Base-by-base conservation (phyloP, 176 grass and related monocot species). In the Zoysia japonica region DNA sequence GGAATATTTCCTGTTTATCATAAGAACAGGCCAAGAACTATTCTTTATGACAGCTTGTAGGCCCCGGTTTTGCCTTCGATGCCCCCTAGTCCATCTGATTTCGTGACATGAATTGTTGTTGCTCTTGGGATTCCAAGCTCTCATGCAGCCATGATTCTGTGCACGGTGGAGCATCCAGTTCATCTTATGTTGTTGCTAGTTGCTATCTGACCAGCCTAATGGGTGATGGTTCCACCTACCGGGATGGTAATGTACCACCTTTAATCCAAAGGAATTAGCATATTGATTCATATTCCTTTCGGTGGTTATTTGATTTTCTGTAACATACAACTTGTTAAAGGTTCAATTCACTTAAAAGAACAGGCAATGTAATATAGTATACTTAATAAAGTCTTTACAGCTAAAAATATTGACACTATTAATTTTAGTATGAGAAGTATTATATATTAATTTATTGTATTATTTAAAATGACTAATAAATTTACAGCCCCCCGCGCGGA, bases 191-290 rank as follows among this genome's bases (percentile, higher is more conserved):
- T 54, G 44, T 64, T 64, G 55, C 28, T 49, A 49, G 6, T 10
- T 49, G 17, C 53, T 44, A 76, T 67, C 68, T 55, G 70, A 44
- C 38, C 9, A 68, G 9, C 3, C 5, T 48, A 12, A 53, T 80
- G 11, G 36, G 36, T 75, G 11, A 19, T 51, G 17, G 3, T 16
- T 36, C 15, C 28, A 28, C 28, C 28, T 28, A 28, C 28, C 35
- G 0, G 48, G 81, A 88, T 40, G 9, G 70, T 40, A 47, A 84
- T 17, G n/a, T 17, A 20, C 64, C 39, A 80, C 46, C 81, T 72
- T 28, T 54, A 68, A 72, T 82, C 47, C 35, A 35, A 72, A 63
- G 56, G 28, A 37, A 80, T 56, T 88, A 47, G 13, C 7, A 61
- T 43, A 28, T 11, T 12, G 28, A 28, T 8, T 9, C 2, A 7